Evolutionary conservation across 805 yeast genomes (phyloP).

Genomic region (Cyberlindnera petersonii): DNA sequence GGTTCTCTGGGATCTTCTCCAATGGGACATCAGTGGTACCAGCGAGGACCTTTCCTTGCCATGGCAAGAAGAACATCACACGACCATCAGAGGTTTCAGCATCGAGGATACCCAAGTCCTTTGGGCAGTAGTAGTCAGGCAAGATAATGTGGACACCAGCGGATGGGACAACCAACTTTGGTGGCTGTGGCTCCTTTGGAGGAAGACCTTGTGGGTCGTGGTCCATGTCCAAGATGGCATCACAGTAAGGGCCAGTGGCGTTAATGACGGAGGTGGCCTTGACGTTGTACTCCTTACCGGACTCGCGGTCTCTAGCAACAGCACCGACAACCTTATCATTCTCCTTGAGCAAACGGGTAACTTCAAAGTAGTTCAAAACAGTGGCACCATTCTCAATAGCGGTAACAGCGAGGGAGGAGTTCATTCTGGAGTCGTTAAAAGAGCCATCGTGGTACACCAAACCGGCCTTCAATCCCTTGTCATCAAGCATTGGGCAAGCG

Average conservation of each 20-base stretch:
- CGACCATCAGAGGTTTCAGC: conserved; percentile 93
- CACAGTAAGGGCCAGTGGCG: conserved; percentile 95
- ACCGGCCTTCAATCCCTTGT: conserved; percentile 76
- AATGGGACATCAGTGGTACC: conserved; percentile 95
- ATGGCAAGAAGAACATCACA: conserved; percentile 94
- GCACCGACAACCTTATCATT: conserved; percentile 69
- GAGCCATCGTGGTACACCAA: conserved; percentile 94
- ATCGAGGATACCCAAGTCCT: conserved; percentile 82
- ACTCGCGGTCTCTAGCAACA: conserved; percentile 64
- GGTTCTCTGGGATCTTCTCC: conserved; percentile 64
- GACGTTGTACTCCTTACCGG: conserved; percentile 58
- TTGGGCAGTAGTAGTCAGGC: conserved; percentile 90
- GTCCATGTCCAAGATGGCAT: conserved; percentile 82
- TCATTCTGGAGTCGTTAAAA: conserved; percentile 90
- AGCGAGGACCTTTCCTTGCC: conserved; percentile 96
- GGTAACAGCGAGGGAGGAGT: conserved; percentile 77
- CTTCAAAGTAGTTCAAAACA: conserved; percentile 81
- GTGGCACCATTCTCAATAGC: conserved; percentile 89
- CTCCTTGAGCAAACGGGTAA: conserved; percentile 68
- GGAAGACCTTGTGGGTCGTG: conserved; percentile 62
- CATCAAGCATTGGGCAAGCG: conserved; percentile 83
- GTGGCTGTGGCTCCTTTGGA: conserved; percentile 45
- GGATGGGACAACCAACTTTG: conserved; percentile 88
- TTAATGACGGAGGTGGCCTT: conserved; percentile 75
- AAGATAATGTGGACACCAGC: conserved; percentile 90